Conservation (phyloP, 495 filamentous ascomycete species). For the Penicillium chermesinum region DNA sequence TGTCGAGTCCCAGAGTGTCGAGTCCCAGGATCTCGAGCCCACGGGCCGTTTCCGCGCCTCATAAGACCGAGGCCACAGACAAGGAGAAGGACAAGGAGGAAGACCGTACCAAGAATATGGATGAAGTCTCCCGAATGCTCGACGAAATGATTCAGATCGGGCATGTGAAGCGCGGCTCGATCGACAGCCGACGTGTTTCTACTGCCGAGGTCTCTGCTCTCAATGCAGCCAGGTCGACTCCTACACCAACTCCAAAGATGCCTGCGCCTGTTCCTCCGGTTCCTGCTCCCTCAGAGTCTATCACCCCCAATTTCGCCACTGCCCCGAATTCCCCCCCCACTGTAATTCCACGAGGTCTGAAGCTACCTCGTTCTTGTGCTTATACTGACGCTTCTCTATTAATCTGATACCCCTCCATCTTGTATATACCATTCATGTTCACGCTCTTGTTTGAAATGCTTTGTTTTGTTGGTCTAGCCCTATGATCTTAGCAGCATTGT, state of each 20-base stretch:
- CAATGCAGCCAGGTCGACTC: conserved; percentile 6
- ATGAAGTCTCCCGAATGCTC: conserved; percentile 84
- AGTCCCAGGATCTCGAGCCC: conserved; percentile 24
- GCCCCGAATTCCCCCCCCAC: background rate
- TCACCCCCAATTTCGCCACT: background rate
- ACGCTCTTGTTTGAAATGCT: background rate
- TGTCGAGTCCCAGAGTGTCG: too few relatives aligned
- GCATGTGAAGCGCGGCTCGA: conserved; percentile 44
- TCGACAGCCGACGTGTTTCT: conserved; percentile 33
- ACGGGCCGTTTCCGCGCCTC: conserved; percentile 11
- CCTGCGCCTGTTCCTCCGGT: conserved; percentile 9
- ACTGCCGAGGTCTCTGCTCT: conserved; percentile 25
- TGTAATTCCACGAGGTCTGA: conserved; percentile 7
- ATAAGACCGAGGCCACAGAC: background rate
- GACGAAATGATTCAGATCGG: conserved; percentile 90
- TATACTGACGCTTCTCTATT: conserved; percentile 13
- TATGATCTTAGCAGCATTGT: background rate
- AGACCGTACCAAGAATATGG: conserved; percentile 62
- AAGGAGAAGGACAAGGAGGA: conserved; percentile 32
- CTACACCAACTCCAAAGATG: background rate
- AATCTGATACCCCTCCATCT: conserved; percentile 29
- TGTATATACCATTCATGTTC: conserved; percentile 12
- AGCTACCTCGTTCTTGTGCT: background rate
- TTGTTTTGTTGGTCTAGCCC: conserved; percentile 1
- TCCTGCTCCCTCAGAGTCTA: background rate